phyloP scores from a whole-genome alignment of 768 basidiomycete species.

The Auricularia cornea region DNA sequence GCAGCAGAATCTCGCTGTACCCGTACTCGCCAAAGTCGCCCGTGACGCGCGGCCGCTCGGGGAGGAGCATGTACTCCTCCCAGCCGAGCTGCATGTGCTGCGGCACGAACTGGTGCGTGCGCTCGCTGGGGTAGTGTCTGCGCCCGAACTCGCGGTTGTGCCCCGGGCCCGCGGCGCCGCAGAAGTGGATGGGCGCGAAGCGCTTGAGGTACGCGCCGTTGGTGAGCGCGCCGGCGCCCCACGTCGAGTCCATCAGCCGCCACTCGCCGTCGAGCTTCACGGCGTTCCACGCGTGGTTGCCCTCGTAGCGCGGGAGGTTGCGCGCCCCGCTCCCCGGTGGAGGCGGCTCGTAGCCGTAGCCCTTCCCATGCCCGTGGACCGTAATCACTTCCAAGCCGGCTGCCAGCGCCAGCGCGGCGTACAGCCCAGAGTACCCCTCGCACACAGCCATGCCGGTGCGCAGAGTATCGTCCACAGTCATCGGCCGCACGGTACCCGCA shows the following conservation, averaged over 20 bases:
- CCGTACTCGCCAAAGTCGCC: neutral
- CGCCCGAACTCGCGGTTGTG: constrained; percentile 1
- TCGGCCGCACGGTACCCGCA: neutral
- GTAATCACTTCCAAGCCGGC: neutral
- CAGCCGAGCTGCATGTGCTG: neutral
- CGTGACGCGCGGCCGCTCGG: neutral
- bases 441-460: constrained; percentile 5
- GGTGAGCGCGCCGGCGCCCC: constrained; percentile 5
- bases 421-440: constrained; percentile 6
- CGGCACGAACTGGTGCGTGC: neutral
- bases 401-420: neutral
- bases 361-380: constrained; percentile 4
- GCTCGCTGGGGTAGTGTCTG: constrained; percentile 2
- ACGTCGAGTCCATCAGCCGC: constrained; percentile 3
- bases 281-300: constrained; percentile 8
- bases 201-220: constrained; percentile 2
- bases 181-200: constrained; percentile 4
- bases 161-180: neutral
- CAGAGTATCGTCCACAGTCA: neutral
- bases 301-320: neutral
- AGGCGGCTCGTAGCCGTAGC: constrained; percentile 1
- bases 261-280: constrained; percentile 4
- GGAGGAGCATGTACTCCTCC: neutral
- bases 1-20: neutral
- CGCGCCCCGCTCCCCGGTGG: neutral